Base-by-base conservation (phyloP, 2,329 filamentous ascomycete genomes). In the Colletotrichum tofieldiae region DNA sequence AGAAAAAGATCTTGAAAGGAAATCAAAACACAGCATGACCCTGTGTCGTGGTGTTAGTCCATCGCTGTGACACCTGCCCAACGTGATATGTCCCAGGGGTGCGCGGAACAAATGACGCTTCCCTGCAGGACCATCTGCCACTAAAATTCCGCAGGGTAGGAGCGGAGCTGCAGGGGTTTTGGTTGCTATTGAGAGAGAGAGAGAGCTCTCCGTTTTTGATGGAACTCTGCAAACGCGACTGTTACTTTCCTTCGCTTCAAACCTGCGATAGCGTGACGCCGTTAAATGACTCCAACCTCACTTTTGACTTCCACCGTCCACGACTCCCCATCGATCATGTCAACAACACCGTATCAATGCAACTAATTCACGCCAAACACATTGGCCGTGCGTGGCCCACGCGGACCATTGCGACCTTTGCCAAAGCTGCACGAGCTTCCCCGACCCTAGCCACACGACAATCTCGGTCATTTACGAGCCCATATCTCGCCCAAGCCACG, bases 281-380 rank as follows among this genome's bases (percentile, higher is more conserved):
- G 43, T 32, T 52, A 43, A 29, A 62, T 59, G 54, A 72, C 23
- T 56, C 35, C 54, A 65, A 72, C 60, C 41, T 61, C 32, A 41
- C 35, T 29, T 18, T 26, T n/a, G n/a, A 32, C 26, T 11, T 47
- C 49, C 43, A 41, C 32, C 59, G 26, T n/a, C 67, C 14, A 52
- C 49, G 18, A 32, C 41, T 43, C 26, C 16, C 52, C 16, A 56
- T 37, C 59, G 61, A 71, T 29, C 65, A 79, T 80, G 78, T 75
- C 49, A 63, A 47, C 51, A 63, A 41, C 54, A 65, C 49, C 60
- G 7, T 55, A 62, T 55, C 75, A 68, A 81, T 81, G 79, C 78
- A 77, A 73, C 64, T 77, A 67, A 75, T 80, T 56, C 75, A 76
- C 67, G 75, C 73, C 75, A 78, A 75, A 73, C 75, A 76, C 26